These are phyloP conservation scores for Camelina neglecta DNA, from an alignment of 345 rosid species.

Conservation along the genomic window DNA sequence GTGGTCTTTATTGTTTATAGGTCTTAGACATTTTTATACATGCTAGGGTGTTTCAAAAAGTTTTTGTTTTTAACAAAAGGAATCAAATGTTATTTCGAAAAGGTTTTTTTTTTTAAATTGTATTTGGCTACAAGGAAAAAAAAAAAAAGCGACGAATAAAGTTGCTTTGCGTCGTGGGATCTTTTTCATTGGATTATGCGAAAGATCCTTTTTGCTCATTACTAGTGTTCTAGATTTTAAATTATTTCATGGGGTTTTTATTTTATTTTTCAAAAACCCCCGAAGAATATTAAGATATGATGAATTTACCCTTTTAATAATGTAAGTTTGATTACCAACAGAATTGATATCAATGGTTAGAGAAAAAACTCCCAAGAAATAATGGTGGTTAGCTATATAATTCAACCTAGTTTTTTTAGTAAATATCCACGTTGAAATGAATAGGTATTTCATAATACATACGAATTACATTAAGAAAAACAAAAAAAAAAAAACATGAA, in stretches of 20 bases:
- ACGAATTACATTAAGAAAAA: not conserved
- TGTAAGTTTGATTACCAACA: no score
- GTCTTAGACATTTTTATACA: slow-evolving; percentile 15
- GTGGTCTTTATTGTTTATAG: slow-evolving; percentile 20
- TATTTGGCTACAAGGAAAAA: slow-evolving; percentile 22
- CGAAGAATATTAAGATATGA: no score
- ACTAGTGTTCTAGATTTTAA: slow-evolving; percentile 10
- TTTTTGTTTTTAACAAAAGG: not conserved
- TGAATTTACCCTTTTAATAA: no score
- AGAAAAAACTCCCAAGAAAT: no score
- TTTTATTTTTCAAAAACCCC: not conserved
- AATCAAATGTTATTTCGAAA: slow-evolving; percentile 10
- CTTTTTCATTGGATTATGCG: slow-evolving; percentile 49
- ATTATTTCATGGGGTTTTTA: not conserved
- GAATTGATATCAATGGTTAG: no score
- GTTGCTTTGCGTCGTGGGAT: slow-evolving; percentile 42
- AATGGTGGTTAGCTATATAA: no score
- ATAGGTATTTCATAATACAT: no score
- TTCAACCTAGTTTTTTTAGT: no score
- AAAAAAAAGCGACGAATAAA: slow-evolving; percentile 25
- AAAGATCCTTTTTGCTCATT: slow-evolving; percentile 15
- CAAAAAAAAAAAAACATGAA: no score
- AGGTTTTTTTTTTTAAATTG: slow-evolving; percentile 8
- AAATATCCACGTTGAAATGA: no score
- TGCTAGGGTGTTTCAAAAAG: slow-evolving; percentile 30